Percentiles rank a stretch among this genome's conserved stretches.
phyloP scores from a whole-genome alignment of 345 rosid species.

The Hibiscus syriacus region DNA sequence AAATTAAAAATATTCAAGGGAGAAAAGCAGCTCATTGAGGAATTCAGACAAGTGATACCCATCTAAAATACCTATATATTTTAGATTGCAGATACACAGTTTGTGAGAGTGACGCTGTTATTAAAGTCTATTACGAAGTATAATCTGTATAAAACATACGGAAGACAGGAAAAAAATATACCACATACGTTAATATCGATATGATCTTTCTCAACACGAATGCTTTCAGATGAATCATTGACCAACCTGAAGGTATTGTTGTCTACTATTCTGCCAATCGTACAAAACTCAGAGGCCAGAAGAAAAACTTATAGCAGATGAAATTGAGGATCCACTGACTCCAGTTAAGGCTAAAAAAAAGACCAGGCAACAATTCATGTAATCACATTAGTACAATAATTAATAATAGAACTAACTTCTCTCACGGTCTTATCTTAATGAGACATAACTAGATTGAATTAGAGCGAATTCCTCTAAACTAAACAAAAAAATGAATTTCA shows the following conservation, averaged over 20 bases:
- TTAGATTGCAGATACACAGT: not conserved
- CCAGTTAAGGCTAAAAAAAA: not conserved
- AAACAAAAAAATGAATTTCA: not conserved
- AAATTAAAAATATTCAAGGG: conserved; percentile 8
- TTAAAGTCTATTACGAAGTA: not conserved
- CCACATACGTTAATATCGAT: conserved; percentile 65
- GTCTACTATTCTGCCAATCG: conserved; percentile 66
- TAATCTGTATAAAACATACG: conserved; percentile 11
- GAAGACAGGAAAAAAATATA: conserved; percentile 16
- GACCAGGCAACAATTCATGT: not conserved
- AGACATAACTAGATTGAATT: not conserved
- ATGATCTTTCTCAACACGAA: conserved; percentile 35
- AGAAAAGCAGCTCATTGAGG: not conserved
- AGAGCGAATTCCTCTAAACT: not conserved
- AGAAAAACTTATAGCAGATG: not conserved
- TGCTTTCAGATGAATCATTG: conserved; percentile 56
- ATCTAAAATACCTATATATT: not conserved
- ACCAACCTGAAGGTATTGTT: conserved; percentile 77
- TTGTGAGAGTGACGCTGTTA: not conserved
- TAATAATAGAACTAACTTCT: not conserved
- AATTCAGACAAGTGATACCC: not conserved
- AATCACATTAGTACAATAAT: not conserved
- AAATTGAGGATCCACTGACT: not conserved
- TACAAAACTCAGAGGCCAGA: conserved; percentile 8
- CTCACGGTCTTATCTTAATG: not conserved